Percentiles rank a stretch among this genome's conserved stretches.
These are phyloP conservation scores for Trichoderma semiorbis DNA, from an alignment of 2,329 filamentous ascomycete species.

Conservation along the genomic window DNA sequence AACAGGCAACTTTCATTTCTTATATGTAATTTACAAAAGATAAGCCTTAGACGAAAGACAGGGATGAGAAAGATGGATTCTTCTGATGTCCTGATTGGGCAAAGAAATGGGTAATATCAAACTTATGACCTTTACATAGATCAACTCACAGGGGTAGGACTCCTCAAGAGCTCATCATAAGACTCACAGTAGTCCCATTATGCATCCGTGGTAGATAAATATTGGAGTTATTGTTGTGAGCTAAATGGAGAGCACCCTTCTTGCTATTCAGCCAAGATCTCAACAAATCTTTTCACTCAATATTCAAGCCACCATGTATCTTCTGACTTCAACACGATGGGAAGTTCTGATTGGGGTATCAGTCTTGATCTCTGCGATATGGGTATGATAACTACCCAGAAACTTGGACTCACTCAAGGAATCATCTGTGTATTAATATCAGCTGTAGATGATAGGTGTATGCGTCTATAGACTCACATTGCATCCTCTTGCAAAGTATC, in stretches of 20 bases:
- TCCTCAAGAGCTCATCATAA: background rate
- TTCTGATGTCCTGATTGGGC: background rate
- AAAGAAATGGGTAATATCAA: background rate
- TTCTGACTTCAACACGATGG: background rate
- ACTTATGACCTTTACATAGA: background rate
- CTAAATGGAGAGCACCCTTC: background rate
- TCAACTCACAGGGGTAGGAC: background rate
- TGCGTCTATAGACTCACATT: slow-evolving; percentile 9
- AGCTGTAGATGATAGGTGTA: background rate
- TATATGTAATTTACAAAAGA: no score
- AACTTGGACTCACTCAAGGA: no score
- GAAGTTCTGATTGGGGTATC: background rate
- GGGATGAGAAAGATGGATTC: no score
- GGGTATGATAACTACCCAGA: no score
- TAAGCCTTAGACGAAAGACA: no score
- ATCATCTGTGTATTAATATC: background rate
- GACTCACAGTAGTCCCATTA: background rate
- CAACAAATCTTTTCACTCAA: background rate
- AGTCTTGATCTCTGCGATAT: no score
- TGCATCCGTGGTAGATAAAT: background rate
- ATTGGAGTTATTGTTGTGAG: background rate
- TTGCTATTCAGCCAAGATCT: background rate
- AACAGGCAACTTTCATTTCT: no score
- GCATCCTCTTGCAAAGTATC: slow-evolving; percentile 16
- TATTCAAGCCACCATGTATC: background rate